Percentiles rank a stretch among this genome's conserved stretches.
Conservation (phyloP, 2,329 filamentous ascomycete genomes). For the Metarhizium humberi region DNA sequence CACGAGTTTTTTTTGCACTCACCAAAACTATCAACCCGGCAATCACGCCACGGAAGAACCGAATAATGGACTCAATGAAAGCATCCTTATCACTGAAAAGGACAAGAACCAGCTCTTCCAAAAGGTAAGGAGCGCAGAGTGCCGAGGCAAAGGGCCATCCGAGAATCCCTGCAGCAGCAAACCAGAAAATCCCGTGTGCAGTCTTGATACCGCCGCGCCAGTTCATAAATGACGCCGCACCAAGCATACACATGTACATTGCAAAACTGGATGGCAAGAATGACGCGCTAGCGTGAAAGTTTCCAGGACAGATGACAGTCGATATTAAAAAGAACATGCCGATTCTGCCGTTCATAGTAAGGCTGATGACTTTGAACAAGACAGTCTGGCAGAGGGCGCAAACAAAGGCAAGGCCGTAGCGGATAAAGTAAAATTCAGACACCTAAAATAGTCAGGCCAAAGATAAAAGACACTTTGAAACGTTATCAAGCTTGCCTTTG, state of each 20-base stretch:
- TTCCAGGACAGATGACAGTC: constrained; percentile 72
- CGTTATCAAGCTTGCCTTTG: constrained; percentile 34
- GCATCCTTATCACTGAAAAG: constrained; percentile 46
- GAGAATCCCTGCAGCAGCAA: constrained; percentile 73
- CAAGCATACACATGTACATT: constrained; percentile 89
- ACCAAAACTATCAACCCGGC: constrained; percentile 62
- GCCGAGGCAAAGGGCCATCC: constrained; percentile 94
- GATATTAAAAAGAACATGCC: constrained; percentile 76
- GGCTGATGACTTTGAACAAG: constrained; percentile 68
- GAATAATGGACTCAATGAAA: constrained; percentile 47
- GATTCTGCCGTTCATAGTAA: constrained; percentile 70
- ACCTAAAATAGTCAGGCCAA: constrained; percentile 26
- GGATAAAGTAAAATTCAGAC: constrained; percentile 80
- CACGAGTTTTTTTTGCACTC: constrained; percentile 20
- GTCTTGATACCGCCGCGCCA: constrained; percentile 74
- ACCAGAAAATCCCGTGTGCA: constrained; percentile 79
- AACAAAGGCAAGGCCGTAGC: constrained; percentile 60
- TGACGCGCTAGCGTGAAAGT: constrained; percentile 83
- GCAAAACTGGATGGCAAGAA: constrained; percentile 92
- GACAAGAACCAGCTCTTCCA: constrained; percentile 62
- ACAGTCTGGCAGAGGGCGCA: constrained; percentile 79
- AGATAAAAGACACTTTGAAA: neutral
- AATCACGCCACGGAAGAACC: constrained; percentile 58
- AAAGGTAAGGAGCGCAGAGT: constrained; percentile 68
- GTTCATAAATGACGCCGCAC: constrained; percentile 82